Evolutionary conservation across 1,284 basidiomycete species (phyloP).

Genomic region (Jaminaea rosea): DNA sequence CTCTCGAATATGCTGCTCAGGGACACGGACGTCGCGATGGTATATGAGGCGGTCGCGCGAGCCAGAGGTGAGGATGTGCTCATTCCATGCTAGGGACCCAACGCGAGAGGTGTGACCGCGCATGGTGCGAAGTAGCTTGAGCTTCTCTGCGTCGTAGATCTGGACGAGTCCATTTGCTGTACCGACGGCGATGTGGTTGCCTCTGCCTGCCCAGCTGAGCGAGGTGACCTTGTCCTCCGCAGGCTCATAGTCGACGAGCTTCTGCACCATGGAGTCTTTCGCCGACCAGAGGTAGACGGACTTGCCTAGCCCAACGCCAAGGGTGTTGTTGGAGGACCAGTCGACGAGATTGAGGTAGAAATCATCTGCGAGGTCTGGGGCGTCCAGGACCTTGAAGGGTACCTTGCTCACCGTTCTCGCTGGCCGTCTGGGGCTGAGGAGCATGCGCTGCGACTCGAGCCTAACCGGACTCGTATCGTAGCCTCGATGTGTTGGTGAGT

Average conservation of each 20-base stretch:
- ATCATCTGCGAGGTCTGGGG: conserved; percentile 85
- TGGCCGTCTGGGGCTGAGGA: conserved; percentile 72
- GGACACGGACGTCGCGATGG: conserved; percentile 77
- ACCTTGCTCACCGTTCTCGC: conserved; percentile 82
- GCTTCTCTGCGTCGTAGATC: conserved; percentile 84
- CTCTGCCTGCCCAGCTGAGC: conserved; percentile 69
- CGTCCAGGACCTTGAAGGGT: conserved; percentile 93
- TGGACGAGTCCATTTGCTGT: conserved; percentile 78
- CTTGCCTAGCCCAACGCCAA: conserved; percentile 81
- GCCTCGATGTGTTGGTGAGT: conserved; percentile 63
- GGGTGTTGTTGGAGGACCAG: conserved; percentile 88
- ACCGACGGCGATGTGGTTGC: conserved; percentile 71
- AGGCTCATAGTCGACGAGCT: conserved; percentile 79
- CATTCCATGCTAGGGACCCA: conserved; percentile 88
- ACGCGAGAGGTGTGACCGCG: conserved; percentile 80
- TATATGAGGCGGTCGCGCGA: conserved; percentile 83
- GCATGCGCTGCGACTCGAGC: conserved; percentile 68
- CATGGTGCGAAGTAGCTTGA: conserved; percentile 67
- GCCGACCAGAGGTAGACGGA: conserved; percentile 97
- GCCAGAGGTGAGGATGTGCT: conserved; percentile 76
- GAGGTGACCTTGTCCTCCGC: conserved; percentile 44
- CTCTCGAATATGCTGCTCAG: conserved; percentile 63
- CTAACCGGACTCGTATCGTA: conserved; percentile 87
- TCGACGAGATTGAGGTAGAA: conserved; percentile 98
- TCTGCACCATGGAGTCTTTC: conserved; percentile 79